Percentiles rank a stretch among this genome's conserved stretches.
Conservation (phyloP, 2,329 filamentous ascomycete species). For the Monilinia vaccinii-corymbosi region DNA sequence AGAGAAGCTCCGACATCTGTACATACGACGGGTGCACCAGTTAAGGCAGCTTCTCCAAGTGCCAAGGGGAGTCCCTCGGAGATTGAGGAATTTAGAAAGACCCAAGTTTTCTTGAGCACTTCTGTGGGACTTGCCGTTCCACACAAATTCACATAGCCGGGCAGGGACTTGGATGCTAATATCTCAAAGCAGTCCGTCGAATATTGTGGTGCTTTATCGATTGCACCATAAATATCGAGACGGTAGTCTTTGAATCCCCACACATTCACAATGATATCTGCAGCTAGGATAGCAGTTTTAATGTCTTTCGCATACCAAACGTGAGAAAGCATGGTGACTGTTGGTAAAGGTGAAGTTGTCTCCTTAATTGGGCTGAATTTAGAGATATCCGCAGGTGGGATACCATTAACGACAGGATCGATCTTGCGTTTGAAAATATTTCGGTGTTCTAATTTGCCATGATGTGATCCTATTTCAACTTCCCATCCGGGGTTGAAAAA, state of each 20-base stretch:
- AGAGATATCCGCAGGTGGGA: constrained; percentile 42
- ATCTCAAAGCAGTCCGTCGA: constrained; percentile 46
- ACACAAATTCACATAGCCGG: constrained; percentile 28
- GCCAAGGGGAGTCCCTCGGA: constrained; percentile 48
- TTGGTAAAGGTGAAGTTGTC: constrained; percentile 48
- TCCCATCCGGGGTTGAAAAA: constrained; percentile 59
- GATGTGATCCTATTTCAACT: constrained; percentile 49
- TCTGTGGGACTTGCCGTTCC: constrained; percentile 34
- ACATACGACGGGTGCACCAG: constrained; percentile 46
- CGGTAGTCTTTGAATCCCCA: constrained; percentile 58
- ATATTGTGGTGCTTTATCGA: constrained; percentile 53
- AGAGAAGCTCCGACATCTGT: constrained; percentile 48
- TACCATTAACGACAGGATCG: constrained; percentile 56
- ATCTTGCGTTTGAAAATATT: constrained; percentile 51
- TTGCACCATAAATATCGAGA: constrained; percentile 53
- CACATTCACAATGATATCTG: constrained; percentile 56
- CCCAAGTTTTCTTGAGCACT: constrained; percentile 37
- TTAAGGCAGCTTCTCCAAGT: constrained; percentile 48
- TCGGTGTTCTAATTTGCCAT: constrained; percentile 46
- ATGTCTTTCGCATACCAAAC: constrained; percentile 50
- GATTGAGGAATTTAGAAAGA: constrained; percentile 48
- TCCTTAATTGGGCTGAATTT: constrained; percentile 51
- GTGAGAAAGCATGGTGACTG: constrained; percentile 57
- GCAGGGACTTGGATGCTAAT: constrained; percentile 26
- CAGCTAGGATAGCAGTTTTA: constrained; percentile 53